These are phyloP conservation scores for Gleditsia sinensis DNA, from an alignment of 306 rosid genomes.

Conservation along the genomic window DNA sequence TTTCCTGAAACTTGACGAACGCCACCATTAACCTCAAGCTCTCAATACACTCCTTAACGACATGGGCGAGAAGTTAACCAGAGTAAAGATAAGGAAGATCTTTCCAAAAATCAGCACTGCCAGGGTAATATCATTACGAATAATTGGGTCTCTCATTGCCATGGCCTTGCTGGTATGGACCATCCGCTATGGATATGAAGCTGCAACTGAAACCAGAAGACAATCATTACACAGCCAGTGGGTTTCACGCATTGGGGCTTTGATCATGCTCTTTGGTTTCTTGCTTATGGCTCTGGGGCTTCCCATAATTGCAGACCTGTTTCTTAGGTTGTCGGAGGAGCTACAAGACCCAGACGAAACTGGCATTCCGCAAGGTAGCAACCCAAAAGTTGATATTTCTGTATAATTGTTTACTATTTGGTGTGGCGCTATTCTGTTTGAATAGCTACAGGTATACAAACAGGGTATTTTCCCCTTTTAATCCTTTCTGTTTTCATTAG, in stretches of 20 bases:
- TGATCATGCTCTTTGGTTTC: conserved; percentile 57
- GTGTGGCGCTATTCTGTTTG: background rate
- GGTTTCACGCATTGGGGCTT: conserved; percentile 45
- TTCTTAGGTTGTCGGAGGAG: conserved; percentile 47
- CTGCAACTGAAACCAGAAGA: conserved; percentile 33
- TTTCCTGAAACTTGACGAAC: background rate
- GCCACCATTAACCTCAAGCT: background rate
- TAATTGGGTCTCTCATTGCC: conserved; percentile 39
- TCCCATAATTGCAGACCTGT: conserved; percentile 57
- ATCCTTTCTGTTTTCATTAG: background rate
- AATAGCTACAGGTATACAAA: background rate
- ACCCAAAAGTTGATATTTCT: conserved; percentile 4
- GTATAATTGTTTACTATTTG: background rate
- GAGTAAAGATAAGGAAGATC: conserved; percentile 28
- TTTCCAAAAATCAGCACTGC: background rate
- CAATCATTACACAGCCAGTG: conserved; percentile 25
- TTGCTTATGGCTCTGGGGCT: conserved; percentile 50
- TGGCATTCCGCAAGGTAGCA: conserved; percentile 26
- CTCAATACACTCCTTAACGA: background rate
- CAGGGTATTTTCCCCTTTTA: conserved; percentile 5
- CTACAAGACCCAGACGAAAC: conserved; percentile 40
- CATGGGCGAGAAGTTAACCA: conserved; percentile 29
- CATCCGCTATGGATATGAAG: conserved; percentile 40
- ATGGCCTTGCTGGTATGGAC: conserved; percentile 42
- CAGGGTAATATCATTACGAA: conserved; percentile 28